Percentiles rank a stretch among this genome's conserved stretches.
These are phyloP conservation scores for Alectoria sarmentosa DNA, from an alignment of 495 filamentous ascomycete genomes.

Conservation along the genomic window DNA sequence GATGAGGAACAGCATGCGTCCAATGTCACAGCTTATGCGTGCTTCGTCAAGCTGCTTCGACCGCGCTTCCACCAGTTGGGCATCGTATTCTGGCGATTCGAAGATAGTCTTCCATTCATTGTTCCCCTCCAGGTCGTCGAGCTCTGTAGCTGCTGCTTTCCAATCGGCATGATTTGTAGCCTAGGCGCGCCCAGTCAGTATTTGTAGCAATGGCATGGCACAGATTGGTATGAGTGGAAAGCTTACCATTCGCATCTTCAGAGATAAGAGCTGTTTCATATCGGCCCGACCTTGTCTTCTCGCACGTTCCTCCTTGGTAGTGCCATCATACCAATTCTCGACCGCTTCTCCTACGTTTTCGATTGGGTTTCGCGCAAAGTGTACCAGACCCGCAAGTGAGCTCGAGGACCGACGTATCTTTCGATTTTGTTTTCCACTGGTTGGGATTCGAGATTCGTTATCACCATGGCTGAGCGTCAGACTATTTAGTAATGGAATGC, in stretches of 20 bases:
- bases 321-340: constrained; percentile 47
- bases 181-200: constrained; percentile 31
- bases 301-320: constrained; percentile 47
- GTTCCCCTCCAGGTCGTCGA: constrained; percentile 76
- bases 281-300: constrained; percentile 46
- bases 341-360: constrained; percentile 40
- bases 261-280: constrained; percentile 53
- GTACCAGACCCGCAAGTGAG: constrained; percentile 23
- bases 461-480: constrained; percentile 14
- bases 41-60: constrained; percentile 70
- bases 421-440: constrained; percentile 2
- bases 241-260: constrained; percentile 55
- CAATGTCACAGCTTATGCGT: constrained; percentile 64
- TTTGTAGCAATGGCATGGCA: background rate
- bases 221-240: constrained; percentile 3
- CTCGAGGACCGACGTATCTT: constrained; percentile 12
- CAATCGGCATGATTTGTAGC: constrained; percentile 59
- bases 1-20: constrained; percentile 69
- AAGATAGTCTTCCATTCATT: constrained; percentile 70
- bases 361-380: constrained; percentile 25
- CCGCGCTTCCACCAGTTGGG: constrained; percentile 56
- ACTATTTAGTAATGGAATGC: constrained; percentile 8
- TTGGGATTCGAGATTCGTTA: background rate
- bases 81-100: constrained; percentile 63
- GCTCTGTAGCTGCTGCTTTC: constrained; percentile 61